Conservation (phyloP, 441 rosid genomes). For the Lepidium campestre region DNA sequence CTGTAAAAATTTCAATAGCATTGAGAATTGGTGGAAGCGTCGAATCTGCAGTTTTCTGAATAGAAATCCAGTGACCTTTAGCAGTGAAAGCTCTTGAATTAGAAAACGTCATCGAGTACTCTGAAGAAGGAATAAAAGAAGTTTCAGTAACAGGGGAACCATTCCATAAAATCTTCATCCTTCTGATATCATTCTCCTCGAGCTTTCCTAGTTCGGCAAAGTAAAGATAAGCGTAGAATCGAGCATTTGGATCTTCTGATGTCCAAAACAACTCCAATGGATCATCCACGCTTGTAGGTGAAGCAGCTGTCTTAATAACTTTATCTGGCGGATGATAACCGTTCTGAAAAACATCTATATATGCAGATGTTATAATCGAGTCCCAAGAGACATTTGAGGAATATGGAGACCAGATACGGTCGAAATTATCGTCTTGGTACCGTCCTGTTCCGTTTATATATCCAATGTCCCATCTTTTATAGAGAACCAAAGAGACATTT, state of each 20-base stretch:
- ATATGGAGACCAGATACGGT: slow-evolving; percentile 34
- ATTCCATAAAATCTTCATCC: slow-evolving; percentile 29
- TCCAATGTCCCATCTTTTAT: slow-evolving; percentile 30
- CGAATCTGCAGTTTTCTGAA: slow-evolving; percentile 17
- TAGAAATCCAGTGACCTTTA: slow-evolving; percentile 17
- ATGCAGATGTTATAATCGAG: neutral
- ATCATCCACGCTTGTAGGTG: neutral
- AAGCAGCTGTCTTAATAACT: slow-evolving; percentile 38
- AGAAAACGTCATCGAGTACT: slow-evolving; percentile 6
- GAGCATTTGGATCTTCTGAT: slow-evolving; percentile 11
- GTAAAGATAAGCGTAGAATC: slow-evolving; percentile 30
- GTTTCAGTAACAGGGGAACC: slow-evolving; percentile 14
- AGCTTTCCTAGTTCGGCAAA: slow-evolving; percentile 33
- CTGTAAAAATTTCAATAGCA: slow-evolving; percentile 23
- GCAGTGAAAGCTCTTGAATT: slow-evolving; percentile 13
- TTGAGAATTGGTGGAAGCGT: slow-evolving; percentile 35
- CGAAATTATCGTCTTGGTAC: slow-evolving; percentile 24
- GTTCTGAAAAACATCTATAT: slow-evolving; percentile 7
- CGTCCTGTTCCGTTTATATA: slow-evolving; percentile 23
- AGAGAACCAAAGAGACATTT: slow-evolving; percentile 27
- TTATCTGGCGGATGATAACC: slow-evolving; percentile 29
- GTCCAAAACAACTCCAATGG: slow-evolving; percentile 16
- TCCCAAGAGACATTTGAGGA: slow-evolving; percentile 7
- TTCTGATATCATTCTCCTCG: slow-evolving; percentile 22
- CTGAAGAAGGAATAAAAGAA: slow-evolving; percentile 11